Evolutionary conservation across 2,329 filamentous ascomycete genomes (phyloP), one percentile per base, ranked within the genome.

Genomic region (Sclerotiophoma versabilis): DNA sequence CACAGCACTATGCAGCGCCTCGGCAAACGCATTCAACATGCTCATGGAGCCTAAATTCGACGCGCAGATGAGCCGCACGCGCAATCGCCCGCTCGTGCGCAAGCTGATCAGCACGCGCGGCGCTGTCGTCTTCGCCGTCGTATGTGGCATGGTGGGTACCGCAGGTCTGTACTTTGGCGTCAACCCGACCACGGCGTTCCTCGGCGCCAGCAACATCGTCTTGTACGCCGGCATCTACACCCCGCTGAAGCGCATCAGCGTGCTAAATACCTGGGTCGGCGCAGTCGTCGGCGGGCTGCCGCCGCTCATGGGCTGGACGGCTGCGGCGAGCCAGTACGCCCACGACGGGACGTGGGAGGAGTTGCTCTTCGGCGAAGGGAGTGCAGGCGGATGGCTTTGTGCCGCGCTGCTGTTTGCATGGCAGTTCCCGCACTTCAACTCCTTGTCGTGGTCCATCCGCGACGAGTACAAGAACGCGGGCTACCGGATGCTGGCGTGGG

Each of bases 341-440:
- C 76, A 77, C 25, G 67, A 71, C 6, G 74, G 72, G 4, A 88
- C 86, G 10, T 95, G 90, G 87, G 82, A 84, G 42, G 91, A 95
- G 70, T 83, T 96, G 32, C 80, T 96, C 0, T 84, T 96, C 51
- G 88, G 90, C 68, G 72, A 87, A 73, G 68, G 86, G 74, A 83
- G 81, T 22, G 77, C 87, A 10, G 95, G 95, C 5, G 95, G 93
- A 4, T 99, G 95, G 95, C 79, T 98, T 0, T 80, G 97, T 12
- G 93, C 91, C 1, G 86, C 83, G 0, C 78, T 98, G 6, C 80
- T 99, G 5, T 96, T 96, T 63, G 89, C 92, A 11, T 99, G 95
- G 95, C 93, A 99, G 72, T 98, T 99, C 71, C 92, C 95, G 3
- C 95, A 99, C 77, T 99, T 99, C 80, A 98, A 97, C 83, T 89